These are phyloP conservation scores for Coniella lustricola DNA, from an alignment of 2,329 filamentous ascomycete genomes.

Conservation along the genomic window DNA sequence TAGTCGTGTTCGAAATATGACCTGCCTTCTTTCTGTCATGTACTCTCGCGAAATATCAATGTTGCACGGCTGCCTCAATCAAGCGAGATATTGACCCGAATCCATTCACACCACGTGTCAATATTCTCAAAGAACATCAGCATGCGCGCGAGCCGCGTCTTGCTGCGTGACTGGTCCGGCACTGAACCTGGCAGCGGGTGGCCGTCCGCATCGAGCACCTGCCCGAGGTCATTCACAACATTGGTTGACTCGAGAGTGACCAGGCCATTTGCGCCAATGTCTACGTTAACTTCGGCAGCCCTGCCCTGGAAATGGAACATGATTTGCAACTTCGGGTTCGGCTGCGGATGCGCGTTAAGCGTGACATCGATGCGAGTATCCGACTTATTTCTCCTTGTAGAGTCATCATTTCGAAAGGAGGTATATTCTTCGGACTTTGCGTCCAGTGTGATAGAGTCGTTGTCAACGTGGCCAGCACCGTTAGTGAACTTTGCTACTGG, in stretches of 20 bases:
- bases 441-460: constrained; percentile 12
- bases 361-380: constrained; percentile 38
- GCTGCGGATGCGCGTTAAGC: constrained; percentile 37
- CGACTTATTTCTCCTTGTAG: constrained; percentile 6
- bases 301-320: constrained; percentile 44
- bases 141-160: constrained; percentile 36
- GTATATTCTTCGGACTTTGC: constrained; percentile 14
- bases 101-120: constrained; percentile 48
- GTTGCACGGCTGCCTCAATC: not conserved
- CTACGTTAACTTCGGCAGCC: constrained; percentile 48
- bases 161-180: constrained; percentile 18
- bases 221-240: constrained; percentile 27
- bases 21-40: not conserved
- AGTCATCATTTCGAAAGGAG: constrained; percentile 9
- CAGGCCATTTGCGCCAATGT: constrained; percentile 52
- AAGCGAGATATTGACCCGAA: constrained; percentile 29
- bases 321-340: constrained; percentile 42
- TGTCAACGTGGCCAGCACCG: not conserved
- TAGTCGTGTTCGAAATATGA: too few relatives aligned
- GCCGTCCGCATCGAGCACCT: constrained; percentile 19
- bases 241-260: constrained; percentile 55
- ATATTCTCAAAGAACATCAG: constrained; percentile 46
- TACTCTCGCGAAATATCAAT: not conserved
- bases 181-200: constrained; percentile 23
- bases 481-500: constrained; percentile 13